These are phyloP conservation scores for Sophora flavescens DNA, from an alignment of 306 rosid genomes.

Conservation along the genomic window DNA sequence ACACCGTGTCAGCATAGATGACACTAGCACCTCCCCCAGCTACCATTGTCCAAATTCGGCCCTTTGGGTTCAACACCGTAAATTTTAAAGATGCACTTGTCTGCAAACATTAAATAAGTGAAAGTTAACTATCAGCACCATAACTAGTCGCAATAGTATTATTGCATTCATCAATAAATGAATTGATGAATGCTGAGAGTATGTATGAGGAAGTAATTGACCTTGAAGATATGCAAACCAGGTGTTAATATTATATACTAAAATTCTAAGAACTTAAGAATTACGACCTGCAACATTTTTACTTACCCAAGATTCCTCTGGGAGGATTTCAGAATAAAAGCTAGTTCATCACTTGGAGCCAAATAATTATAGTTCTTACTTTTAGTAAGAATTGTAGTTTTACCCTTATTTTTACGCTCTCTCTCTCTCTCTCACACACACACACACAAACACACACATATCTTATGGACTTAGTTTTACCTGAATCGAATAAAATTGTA, in stretches of 20 bases:
- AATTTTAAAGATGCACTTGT: constrained; percentile 95
- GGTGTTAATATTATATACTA: not conserved
- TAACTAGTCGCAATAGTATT: constrained; percentile 31
- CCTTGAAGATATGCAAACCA: not conserved
- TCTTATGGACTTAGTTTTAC: constrained; percentile 28
- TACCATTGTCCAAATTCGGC: constrained; percentile 99
- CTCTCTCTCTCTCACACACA: too few relatives aligned
- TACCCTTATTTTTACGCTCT: not conserved
- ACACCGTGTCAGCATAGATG: constrained; percentile 93
- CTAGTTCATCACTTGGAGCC: constrained; percentile 7
- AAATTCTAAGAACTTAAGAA: constrained; percentile 13
- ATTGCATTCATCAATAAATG: constrained; percentile 29
- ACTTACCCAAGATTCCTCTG: constrained; percentile 1
- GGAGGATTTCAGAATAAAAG: not conserved
- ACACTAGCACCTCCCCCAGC: constrained; percentile 99
- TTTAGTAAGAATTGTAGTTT: constrained; percentile 8
- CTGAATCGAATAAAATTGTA: not conserved
- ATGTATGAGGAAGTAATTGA: constrained; percentile 12
- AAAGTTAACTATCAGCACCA: constrained; percentile 21
- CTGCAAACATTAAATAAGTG: constrained; percentile 57
- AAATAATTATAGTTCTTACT: not conserved
- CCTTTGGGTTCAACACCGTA: constrained; percentile 92
- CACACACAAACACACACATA: not conserved
- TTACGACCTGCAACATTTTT: not conserved
- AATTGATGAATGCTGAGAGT: constrained; percentile 7